Evolutionary conservation across 2,329 filamentous ascomycete genomes (phyloP).

Genomic region (Xylaria arbuscula): DNA sequence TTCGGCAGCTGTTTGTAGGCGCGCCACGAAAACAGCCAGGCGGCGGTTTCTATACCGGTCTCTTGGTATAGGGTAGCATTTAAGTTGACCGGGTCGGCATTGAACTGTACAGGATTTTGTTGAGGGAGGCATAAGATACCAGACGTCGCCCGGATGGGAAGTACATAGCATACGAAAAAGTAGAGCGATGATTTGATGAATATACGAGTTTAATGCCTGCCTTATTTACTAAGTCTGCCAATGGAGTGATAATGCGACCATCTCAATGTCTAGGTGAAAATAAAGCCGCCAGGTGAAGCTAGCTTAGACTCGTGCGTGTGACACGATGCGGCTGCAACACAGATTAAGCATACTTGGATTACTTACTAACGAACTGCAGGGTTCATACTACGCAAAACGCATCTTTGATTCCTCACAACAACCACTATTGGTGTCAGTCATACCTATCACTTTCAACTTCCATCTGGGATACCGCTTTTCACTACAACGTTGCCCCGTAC

Average conservation of each 20-base stretch:
- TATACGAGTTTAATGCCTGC: slow-evolving; percentile 19
- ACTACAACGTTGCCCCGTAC: no score
- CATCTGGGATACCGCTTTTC: no score
- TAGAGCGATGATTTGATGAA: slow-evolving; percentile 46
- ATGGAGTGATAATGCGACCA: neutral
- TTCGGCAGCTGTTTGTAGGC: slow-evolving; percentile 13
- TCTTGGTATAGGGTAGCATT: slow-evolving; percentile 10
- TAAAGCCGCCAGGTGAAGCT: neutral
- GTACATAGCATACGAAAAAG: slow-evolving; percentile 47
- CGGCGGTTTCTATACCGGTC: slow-evolving; percentile 21
- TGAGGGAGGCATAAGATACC: slow-evolving; percentile 47
- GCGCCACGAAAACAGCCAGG: slow-evolving; percentile 2
- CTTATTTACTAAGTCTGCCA: neutral
- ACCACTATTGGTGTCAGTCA: no score
- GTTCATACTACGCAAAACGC: no score
- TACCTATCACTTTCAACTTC: no score
- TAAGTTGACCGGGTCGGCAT: slow-evolving; percentile 34
- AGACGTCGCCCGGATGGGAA: slow-evolving; percentile 41
- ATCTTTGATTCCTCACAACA: no score
- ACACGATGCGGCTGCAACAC: no score
- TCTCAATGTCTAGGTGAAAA: neutral
- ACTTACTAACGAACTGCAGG: no score
- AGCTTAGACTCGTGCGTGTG: no score
- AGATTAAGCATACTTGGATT: no score
- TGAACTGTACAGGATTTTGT: slow-evolving; percentile 40